Conservation (phyloP, 371 early-diverging fungal genomes). For the Basidiobolus meristosporus region DNA sequence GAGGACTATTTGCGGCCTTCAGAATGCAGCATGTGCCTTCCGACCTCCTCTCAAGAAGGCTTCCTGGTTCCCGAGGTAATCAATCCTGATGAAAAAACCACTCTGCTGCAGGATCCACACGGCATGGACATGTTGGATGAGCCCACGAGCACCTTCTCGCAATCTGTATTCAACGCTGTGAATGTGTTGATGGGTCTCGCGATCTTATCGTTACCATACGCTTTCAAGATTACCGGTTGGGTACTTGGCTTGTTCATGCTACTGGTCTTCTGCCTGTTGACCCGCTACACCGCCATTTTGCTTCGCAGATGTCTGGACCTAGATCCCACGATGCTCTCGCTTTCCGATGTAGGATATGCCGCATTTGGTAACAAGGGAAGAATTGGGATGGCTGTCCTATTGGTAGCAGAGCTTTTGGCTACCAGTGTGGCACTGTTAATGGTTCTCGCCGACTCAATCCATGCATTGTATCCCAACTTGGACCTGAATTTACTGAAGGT, state of each 20-base stretch:
- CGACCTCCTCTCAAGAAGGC: too few species aligned
- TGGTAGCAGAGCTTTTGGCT: constrained; percentile 41
- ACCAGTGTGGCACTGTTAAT: constrained; percentile 31
- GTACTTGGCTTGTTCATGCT: constrained; percentile 29
- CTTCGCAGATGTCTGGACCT: constrained; percentile 32
- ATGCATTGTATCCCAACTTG: constrained; percentile 13
- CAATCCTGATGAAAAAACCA: too few species aligned
- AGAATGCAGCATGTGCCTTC: too few species aligned
- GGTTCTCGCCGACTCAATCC: constrained; percentile 24
- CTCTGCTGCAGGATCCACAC: too few species aligned
- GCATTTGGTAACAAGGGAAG: constrained; percentile 44
- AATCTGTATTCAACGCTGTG: constrained; percentile 6
- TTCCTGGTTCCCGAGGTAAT: too few species aligned
- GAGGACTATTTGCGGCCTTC: too few species aligned
- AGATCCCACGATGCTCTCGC: constrained; percentile 20
- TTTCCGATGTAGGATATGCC: constrained; percentile 27
- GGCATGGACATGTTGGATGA: too few species aligned
- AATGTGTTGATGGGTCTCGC: constrained; percentile 5
- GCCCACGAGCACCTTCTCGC: constrained; percentile 2
- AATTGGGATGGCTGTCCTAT: constrained; percentile 21
- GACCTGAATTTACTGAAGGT: constrained; percentile 5
- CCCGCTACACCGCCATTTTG: constrained; percentile 42
- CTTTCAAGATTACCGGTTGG: constrained; percentile 46
- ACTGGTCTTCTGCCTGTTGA: constrained; percentile 23
- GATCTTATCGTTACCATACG: constrained; percentile 23